Evolutionary conservation across 257 asterid species (phyloP), one percentile per base, ranked within the genome.

Genomic region (Coffea eugenioides): DNA sequence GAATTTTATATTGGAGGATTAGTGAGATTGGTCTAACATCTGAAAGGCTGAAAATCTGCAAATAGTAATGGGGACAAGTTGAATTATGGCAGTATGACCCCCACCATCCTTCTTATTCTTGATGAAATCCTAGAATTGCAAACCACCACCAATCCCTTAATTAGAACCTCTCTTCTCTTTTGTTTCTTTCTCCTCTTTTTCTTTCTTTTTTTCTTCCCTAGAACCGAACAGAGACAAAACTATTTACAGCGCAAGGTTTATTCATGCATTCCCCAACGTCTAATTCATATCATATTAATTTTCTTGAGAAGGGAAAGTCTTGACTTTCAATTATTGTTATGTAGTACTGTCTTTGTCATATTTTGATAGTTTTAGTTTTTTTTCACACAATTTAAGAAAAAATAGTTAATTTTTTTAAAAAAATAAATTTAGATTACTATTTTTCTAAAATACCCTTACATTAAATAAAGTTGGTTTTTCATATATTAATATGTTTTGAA

Each of bases 181-280:
- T 80, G 51, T 75, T 72, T 81, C 69, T 72, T 68, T 62, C 69
- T 54, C 46, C 25, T 12, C 27, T 27, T 65, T 20, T 4, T 0
- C 18, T 61, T 68, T 18, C 14, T 72, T 82, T 65, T 77, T 62
- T 64, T 62, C 43, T 72, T 77, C 82, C 75, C 79, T 23, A 72
- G 36, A 72, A 72, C 79, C 59, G 57, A 82, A 54, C 59, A 73
- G 48, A 52, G 85, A 73, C 82, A 77, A 73, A 27, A 16, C 27
- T 23, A 75, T 82, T 13, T 3, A 49, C 70, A 69, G 27, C 68
- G 5, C 31, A 39, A 31, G 49, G 8, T 8, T 51, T 65, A 23
- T 77, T 16, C 80, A 69, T 23, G 67, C 45, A 57, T 64, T 77
- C 64, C 45, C 79, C 46, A 71, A 77, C 67, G 75, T 23, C 68